Base-by-base conservation (phyloP, 176 grass and related monocot species). In the Otatea glauca region DNA sequence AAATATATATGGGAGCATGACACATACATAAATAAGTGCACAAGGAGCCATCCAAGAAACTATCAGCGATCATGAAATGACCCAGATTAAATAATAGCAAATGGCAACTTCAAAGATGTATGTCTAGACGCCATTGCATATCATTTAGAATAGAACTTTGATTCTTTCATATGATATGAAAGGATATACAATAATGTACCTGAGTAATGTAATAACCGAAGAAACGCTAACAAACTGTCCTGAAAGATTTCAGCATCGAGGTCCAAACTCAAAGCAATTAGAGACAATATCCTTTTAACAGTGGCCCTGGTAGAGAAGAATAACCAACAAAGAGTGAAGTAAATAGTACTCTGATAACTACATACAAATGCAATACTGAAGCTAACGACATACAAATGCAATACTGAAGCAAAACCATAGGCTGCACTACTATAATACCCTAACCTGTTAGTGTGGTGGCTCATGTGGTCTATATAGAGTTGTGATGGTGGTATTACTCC, bases 211-310 rank as follows among this genome's bases (percentile, higher is more conserved):
- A 93, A 60, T 43, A 92, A 75, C 24, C 89, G 82, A 75, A 97
- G 18, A 88, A 86, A 64, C 50, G 56, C 58, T 15, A 50, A 23
- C 85, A 38, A 84, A 85, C 7, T 85, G 84, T 74, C 70, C 76
- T 27, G 70, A 73, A 66, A 94, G 91, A 86, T 90, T 32, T 88
- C 76, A 80, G 81, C 71, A 43, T 97, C 75, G 14, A 97, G 82
- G 50, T 97, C 81, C 75, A 97, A 88, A 80, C 85, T 74, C 77
- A 94, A 63, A 62, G 94, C 92, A 72, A 94, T 87, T 65, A 97
- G 77, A 50, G 85, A 88, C 23, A 93, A 5, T 80, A 92, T 66
- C 71, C 32, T 90, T 84, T 78, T 89, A 5, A 75, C 72, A 41
- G 85, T 50, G 45, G 35, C 39, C 83, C 92, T 94, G 11, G 12